These are phyloP conservation scores for Penicillium lagena DNA, from an alignment of 495 filamentous ascomycete species.

Conservation along the genomic window DNA sequence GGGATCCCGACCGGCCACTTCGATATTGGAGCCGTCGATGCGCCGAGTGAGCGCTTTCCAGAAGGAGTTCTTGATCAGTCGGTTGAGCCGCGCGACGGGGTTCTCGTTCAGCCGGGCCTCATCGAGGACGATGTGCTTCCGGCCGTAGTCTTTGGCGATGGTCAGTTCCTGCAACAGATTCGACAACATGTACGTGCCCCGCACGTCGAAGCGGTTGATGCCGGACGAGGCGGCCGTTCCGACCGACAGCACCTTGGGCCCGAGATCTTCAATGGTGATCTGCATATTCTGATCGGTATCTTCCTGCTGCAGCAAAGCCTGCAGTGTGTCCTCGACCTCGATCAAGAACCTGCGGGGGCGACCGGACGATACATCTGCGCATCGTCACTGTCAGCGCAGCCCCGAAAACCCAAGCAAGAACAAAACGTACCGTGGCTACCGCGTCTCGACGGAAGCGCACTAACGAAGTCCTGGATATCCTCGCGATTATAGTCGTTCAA, in stretches of 20 bases:
- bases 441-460: conserved; percentile 29
- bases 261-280: conserved; percentile 92
- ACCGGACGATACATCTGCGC: conserved; percentile 42
- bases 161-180: conserved; percentile 92
- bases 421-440: conserved; percentile 41
- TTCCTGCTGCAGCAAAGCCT: conserved; percentile 67
- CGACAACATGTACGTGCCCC: conserved; percentile 92
- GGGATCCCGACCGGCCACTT: conserved; percentile 73
- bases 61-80: conserved; percentile 80
- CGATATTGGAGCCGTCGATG: conserved; percentile 85
- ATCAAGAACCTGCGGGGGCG: conserved; percentile 65
- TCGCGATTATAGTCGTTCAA: conserved; percentile 30
- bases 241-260: conserved; percentile 84
- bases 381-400: conserved; percentile 1
- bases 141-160: conserved; percentile 78
- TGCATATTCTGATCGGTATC: conserved; percentile 89
- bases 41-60: conserved; percentile 83
- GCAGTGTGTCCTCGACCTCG: conserved; percentile 68
- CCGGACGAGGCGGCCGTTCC: conserved; percentile 83
- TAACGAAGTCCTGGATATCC: conserved; percentile 29
- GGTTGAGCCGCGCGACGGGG: conserved; percentile 76
- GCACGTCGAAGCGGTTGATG: conserved; percentile 75
- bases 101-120: conserved; percentile 86
- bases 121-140: conserved; percentile 79
- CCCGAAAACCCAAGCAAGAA: neutral